A percentile compares a stretch with the other conserved stretches of the same genome.
Evolutionary conservation across 192 early-diverging fungal genomes (phyloP).

Genomic region (Gigaspora rosea): DNA sequence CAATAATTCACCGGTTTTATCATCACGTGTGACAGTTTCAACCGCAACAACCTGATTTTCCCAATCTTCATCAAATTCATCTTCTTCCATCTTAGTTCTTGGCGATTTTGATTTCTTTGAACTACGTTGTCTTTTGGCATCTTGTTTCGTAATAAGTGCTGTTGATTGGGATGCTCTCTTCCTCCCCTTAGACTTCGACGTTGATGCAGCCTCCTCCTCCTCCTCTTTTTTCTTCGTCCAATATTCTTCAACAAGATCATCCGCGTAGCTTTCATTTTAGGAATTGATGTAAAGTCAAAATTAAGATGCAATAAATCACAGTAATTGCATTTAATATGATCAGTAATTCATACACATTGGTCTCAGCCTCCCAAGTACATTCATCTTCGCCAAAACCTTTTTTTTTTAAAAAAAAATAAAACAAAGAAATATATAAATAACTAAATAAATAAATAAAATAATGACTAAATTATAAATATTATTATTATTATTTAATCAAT

Average conservation of each 20-base stretch:
- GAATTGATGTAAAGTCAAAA: neutral
- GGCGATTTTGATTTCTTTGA: constrained; percentile 6
- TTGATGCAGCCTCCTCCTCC: neutral
- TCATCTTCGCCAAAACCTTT: constrained; percentile 25
- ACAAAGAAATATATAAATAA: neutral
- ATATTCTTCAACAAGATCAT: constrained; percentile 27
- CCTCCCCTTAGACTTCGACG: neutral
- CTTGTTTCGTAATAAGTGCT: neutral
- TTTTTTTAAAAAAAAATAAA: neutral
- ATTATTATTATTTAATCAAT: neutral
- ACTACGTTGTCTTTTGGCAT: neutral
- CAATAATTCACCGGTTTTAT: constrained; percentile 32
- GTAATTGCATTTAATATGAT: neutral
- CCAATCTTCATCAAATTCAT: constrained; percentile 22
- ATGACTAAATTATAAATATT: neutral
- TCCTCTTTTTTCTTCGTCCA: neutral
- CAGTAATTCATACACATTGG: constrained; percentile 23
- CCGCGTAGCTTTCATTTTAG: constrained; percentile 6
- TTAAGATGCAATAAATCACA: neutral
- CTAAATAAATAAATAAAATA: neutral
- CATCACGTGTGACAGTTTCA: constrained; percentile 33
- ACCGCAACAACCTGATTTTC: constrained; percentile 15
- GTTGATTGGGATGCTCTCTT: neutral
- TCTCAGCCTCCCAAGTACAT: constrained; percentile 21
- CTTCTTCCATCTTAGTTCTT: constrained; percentile 9